Base-by-base conservation (phyloP, 306 rosid genomes). In the Erythrophleum fordii region DNA sequence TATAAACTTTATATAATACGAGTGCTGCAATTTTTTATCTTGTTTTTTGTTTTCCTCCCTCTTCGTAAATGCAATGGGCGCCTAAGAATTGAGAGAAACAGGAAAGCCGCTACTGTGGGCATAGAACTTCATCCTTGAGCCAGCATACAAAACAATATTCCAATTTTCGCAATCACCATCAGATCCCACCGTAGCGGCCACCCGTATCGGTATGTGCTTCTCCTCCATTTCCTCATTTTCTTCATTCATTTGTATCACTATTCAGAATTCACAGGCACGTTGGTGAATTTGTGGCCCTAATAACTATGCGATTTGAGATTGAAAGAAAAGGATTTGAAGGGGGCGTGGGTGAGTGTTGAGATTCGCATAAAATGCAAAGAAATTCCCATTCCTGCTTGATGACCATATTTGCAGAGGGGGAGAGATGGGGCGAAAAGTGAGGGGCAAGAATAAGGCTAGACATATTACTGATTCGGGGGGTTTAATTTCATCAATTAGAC, bases 311-410 rank as follows among this genome's bases (percentile, higher is more conserved):
- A 73, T 83, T 83, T 67, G 46, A 46, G 46, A 48, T 73, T 14
- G 56, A 5, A 77, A 65, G 49, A 34, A 70, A 16, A 49, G 55
- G 55, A 49, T 49, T 49, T 49, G 20, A 14, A 49, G n/a, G 5
- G 55, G 55, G 53, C 20, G 22, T 1, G 20, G 22, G 25, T 53
- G 46, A 3, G 1, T 20, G 71, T 53, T 65, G 17, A n/a, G 48
- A 78, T 83, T 82, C 55, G 59, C 53, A 41, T 29, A 29, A 29
- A 69, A 34, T 78, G 69, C 41, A 73, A 78, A 23, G 45, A 37
- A 3, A 72, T 11, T 45, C 34, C 39, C 58, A 5, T 22, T 20
- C 42, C 56, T 72, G 3, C 18, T 31, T 53, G 52, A 37, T 53
- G 78, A 69, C 56, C 12, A 7, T 75, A 82, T 71, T 77, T 29